Evolutionary conservation across 345 rosid species (phyloP).

Genomic region (Noccaea bulbosa): DNA sequence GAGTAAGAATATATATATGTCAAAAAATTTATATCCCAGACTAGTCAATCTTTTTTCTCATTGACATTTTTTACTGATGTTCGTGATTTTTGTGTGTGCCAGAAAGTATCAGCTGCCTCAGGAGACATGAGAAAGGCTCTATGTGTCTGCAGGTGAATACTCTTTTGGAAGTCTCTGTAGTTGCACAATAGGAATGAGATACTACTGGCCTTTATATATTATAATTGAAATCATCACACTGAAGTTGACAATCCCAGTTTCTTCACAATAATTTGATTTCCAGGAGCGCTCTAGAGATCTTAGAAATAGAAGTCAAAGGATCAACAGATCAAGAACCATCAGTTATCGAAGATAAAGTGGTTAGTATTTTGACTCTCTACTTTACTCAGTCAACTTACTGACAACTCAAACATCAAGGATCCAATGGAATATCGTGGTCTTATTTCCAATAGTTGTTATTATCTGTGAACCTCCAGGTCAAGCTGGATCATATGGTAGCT

Average conservation of each 20-base stretch:
- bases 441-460: constrained; percentile 3
- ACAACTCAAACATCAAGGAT: neutral
- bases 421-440: neutral
- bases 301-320: constrained; percentile 70
- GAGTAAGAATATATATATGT: constrained; percentile 59
- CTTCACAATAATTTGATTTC: constrained; percentile 18
- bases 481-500: constrained; percentile 79
- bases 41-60: neutral
- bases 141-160: constrained; percentile 72
- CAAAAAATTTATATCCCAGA: neutral
- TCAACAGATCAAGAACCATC: constrained; percentile 39
- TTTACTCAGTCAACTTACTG: constrained; percentile 18
- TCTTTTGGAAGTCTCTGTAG: neutral
- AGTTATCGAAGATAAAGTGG: constrained; percentile 45
- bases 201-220: constrained; percentile 1
- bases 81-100: constrained; percentile 36
- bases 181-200: constrained; percentile 22
- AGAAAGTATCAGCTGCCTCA: constrained; percentile 95
- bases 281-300: constrained; percentile 82
- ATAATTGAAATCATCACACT: neutral
- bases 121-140: constrained; percentile 98
- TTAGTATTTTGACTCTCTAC: constrained; percentile 41
- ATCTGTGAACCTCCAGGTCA: constrained; percentile 54
- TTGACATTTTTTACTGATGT: constrained; percentile 14
- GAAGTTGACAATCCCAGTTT: neutral